A percentile compares a stretch with the other conserved stretches of the same genome.
These are phyloP conservation scores for Spiromastix sp. DNA, from an alignment of 2,329 filamentous ascomycete species.

Conservation along the genomic window DNA sequence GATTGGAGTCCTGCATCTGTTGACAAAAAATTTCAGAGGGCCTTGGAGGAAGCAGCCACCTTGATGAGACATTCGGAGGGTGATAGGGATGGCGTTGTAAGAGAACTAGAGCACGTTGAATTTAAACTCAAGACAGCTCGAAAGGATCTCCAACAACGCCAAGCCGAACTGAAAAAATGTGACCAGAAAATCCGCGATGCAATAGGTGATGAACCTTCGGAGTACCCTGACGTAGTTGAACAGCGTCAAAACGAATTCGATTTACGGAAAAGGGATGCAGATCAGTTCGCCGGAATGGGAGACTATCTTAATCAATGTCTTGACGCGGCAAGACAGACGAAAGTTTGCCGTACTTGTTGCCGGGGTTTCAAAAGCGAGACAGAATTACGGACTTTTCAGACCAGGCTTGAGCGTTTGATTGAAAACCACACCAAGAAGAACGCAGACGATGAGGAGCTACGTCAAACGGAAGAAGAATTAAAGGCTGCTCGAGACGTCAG, in stretches of 20 bases:
- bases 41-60: constrained; percentile 47
- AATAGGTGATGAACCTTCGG: constrained; percentile 40
- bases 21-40: constrained; percentile 58
- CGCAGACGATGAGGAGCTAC: constrained; percentile 51
- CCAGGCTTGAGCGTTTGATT: constrained; percentile 52
- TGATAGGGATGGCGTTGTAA: constrained; percentile 57
- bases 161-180: constrained; percentile 51
- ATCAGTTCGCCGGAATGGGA: constrained; percentile 56
- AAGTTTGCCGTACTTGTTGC: constrained; percentile 67
- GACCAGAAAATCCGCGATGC: constrained; percentile 53
- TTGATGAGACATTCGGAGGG: constrained; percentile 55
- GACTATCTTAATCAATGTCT: constrained; percentile 63
- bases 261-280: constrained; percentile 51
- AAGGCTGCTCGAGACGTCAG: constrained; percentile 52
- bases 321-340: constrained; percentile 53
- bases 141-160: constrained; percentile 54
- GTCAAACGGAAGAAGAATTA: constrained; percentile 53
- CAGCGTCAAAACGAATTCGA: constrained; percentile 43
- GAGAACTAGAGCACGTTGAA: constrained; percentile 67
- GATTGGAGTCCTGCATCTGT: constrained; percentile 62
- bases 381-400: constrained; percentile 53
- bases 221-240: constrained; percentile 43
- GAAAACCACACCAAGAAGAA: constrained; percentile 40
- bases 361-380: constrained; percentile 53
- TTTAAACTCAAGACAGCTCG: constrained; percentile 58